Evolutionary conservation across 129 eudicot genomes (phyloP), one percentile per base, ranked within the genome.

Genomic region (Deinandra increscens): DNA sequence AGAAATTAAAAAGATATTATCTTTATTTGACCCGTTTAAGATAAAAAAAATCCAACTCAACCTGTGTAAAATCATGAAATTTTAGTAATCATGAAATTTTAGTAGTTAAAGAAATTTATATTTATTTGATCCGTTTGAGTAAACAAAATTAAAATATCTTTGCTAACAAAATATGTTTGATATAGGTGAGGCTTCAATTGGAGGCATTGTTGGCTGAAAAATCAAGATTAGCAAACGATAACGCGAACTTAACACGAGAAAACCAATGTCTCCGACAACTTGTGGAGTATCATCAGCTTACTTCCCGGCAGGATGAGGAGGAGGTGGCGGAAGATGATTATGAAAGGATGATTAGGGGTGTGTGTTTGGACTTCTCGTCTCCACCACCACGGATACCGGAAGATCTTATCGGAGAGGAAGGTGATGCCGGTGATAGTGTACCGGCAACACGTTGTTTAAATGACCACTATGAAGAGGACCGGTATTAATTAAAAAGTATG

Each of bases 201-300:
- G 99, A 93, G 84, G 97, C 99, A 50, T 82, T 93, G 26, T 78
- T 93, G 4, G 86, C 97, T 55, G 99, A 93, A 62, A 93, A 93
- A 68, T 89, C 97, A 17, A 86, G 97, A 76, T 66, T 93, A 64
- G 98, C 95, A 26, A 89, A 84, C 29, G 98, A 93, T 49, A 93
- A 93, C 54, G 87, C 95, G 11, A 85, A 85, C 74, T 71, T 93
- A 56, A 81, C 85, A 5, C 84, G 98, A 80, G 98, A 93, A 62
- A 93, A 87, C 54, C 92, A 87, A 39, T 83, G 92, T 75, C 95
- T 93, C 12, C 55, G 85, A 45, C 98, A 93, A 61, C 95, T 93
- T 19, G 97, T 87, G 38, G 97, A 93, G 88, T 93, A 89, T 72
- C 97, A 93, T 65, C 98, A 93, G 60, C 81, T 84, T 38, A 84